phyloP scores from a whole-genome alignment of 148 eudicot genomes.

The Vaccinium myrtillus region DNA sequence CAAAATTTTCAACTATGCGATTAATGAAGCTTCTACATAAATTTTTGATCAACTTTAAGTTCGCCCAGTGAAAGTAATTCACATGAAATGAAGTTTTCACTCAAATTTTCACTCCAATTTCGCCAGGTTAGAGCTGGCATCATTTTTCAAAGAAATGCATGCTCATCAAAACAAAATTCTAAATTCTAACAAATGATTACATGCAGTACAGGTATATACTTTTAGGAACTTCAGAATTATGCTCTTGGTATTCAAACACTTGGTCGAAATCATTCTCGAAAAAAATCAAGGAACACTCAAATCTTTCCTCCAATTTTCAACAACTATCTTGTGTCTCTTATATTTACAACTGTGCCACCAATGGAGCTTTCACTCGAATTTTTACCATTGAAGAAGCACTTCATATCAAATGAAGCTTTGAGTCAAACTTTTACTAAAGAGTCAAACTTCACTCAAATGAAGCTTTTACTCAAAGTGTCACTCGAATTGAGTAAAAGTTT shows the following conservation, averaged over 20 bases:
- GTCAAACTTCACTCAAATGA: no score
- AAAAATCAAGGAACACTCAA: no score
- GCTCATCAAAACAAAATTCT: background rate
- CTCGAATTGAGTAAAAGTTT: no score
- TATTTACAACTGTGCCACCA: no score
- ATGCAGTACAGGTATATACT: constrained; percentile 61
- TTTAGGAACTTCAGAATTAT: constrained; percentile 44
- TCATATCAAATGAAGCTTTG: no score
- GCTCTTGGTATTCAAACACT: constrained; percentile 32
- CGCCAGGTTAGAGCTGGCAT: background rate
- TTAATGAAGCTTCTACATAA: background rate
- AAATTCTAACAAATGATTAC: background rate
- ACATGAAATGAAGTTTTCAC: background rate
- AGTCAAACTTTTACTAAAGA: no score
- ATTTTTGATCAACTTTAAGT: background rate
- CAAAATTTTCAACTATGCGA: background rate
- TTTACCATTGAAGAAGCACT: no score
- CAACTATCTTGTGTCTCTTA: no score
- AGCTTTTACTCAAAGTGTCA: no score
- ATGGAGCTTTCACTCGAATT: no score
- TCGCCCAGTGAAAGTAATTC: background rate
- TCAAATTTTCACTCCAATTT: background rate
- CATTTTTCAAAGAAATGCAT: background rate
- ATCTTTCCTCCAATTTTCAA: no score
- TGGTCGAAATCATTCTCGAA: constrained; percentile 10